Percentiles rank a stretch among this genome's conserved stretches.
phyloP scores from a whole-genome alignment of 2,329 filamentous ascomycete species.

The Aspergillus sp. region DNA sequence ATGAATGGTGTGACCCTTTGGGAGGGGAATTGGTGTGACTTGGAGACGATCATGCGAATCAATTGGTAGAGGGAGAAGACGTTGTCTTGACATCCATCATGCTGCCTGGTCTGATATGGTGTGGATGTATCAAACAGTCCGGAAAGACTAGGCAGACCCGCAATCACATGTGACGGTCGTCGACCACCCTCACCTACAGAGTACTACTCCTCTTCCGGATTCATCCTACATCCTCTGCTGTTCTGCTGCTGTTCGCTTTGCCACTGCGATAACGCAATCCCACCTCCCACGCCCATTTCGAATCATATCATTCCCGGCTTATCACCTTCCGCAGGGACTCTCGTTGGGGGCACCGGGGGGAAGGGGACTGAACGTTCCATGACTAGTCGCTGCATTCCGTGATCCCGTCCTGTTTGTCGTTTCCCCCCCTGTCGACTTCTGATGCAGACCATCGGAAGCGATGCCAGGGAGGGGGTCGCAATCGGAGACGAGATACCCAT shows the following conservation, averaged over 20 bases:
- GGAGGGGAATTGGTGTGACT: too few species aligned
- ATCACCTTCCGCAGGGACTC: not conserved
- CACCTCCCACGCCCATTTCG: too few species aligned
- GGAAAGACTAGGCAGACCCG: too few species aligned
- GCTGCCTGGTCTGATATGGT: too few species aligned
- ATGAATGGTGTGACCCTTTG: too few species aligned
- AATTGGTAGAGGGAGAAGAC: too few species aligned
- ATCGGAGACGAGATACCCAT: constrained; percentile 2
- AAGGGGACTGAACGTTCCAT: constrained; percentile 12
- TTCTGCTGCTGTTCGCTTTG: not conserved
- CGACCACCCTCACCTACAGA: too few species aligned
- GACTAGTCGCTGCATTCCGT: constrained; percentile 1
- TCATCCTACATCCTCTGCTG: not conserved
- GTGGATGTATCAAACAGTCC: not conserved
- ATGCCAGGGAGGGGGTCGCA: constrained; percentile 8
- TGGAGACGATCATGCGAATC: too few species aligned
- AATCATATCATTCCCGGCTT: too few species aligned
- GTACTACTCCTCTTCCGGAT: constrained; percentile 2
- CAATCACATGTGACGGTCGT: constrained; percentile 37
- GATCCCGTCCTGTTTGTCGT: constrained; percentile 6
- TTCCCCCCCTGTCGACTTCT: constrained; percentile 11
- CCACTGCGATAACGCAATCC: not conserved
- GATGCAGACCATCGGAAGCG: constrained; percentile 11
- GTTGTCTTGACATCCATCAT: too few species aligned
- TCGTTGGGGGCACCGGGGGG: not conserved